Evolutionary conservation across 78 protist genomes (phyloP).

Genomic region (Dictyostelium intermedium): DNA sequence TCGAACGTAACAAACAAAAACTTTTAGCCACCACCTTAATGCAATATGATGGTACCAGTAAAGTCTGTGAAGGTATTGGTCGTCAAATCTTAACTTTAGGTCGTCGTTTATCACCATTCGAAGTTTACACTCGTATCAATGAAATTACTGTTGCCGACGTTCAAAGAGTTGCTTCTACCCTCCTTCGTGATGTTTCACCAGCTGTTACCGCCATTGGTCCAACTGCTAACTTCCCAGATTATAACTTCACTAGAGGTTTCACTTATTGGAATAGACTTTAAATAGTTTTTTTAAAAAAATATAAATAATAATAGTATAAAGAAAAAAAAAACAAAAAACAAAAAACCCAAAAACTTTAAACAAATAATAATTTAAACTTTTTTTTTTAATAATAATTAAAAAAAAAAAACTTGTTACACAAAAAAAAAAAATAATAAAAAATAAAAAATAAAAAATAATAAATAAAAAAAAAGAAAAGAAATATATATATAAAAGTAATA

Average conservation of each 20-base stretch:
- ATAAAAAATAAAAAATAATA: no score
- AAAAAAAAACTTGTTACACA: no score
- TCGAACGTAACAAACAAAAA: conserved; percentile 87
- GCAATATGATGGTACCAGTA: conserved; percentile 83
- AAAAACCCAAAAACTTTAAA: no score
- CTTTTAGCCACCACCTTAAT: conserved; percentile 77
- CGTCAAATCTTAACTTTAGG: conserved; percentile 92
- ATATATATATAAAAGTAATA: no score
- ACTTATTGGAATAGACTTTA: no score
- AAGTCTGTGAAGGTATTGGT: conserved; percentile 93
- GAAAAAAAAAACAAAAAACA: no score
- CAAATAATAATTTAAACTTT: no score
- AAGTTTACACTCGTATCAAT: conserved; percentile 84
- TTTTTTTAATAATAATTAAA: no score
- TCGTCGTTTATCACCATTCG: conserved; percentile 86
- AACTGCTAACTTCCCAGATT: conserved; percentile 69
- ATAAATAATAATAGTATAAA: no score
- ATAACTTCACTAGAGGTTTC: conserved; percentile 51
- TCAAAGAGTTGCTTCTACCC: conserved; percentile 36
- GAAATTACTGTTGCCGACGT: conserved; percentile 84
- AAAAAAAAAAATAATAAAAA: no score
- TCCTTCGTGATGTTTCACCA: conserved; percentile 80
- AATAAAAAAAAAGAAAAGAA: no score
- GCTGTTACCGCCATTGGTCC: conserved; percentile 87
- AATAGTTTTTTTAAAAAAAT: no score